phyloP scores from a whole-genome alignment of 129 eudicot species.

The Saposhnikovia divaricata region DNA sequence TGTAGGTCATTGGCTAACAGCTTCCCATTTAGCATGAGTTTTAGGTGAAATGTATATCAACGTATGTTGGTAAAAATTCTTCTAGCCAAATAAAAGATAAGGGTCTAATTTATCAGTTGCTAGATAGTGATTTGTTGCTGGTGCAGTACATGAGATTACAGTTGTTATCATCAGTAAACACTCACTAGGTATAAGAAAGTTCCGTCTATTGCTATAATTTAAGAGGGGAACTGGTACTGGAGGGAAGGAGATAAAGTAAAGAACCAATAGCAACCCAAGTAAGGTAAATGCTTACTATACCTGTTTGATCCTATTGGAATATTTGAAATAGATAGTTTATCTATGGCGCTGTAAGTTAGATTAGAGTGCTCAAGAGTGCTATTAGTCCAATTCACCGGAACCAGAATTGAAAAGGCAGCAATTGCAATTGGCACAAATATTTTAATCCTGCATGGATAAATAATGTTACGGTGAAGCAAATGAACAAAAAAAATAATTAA shows the following conservation, averaged over 20 bases:
- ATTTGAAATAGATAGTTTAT: constrained; percentile 81
- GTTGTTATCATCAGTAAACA: not conserved
- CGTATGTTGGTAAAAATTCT: not conserved
- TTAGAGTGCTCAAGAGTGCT: constrained; percentile 44
- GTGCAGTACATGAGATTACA: not conserved
- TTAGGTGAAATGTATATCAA: not conserved
- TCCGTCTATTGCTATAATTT: not conserved
- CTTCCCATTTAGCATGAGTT: not conserved
- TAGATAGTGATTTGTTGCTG: not conserved
- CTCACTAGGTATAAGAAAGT: too few relatives aligned
- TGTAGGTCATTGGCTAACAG: not conserved
- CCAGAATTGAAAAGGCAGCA: constrained; percentile 62
- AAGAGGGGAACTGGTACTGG: not conserved
- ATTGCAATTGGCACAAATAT: constrained; percentile 65
- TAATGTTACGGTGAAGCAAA: not conserved
- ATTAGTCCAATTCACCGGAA: constrained; percentile 68
- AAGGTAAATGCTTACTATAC: constrained; percentile 17
- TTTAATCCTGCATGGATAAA: constrained; percentile 46
- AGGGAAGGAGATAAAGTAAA: not conserved
- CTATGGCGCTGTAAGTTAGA: constrained; percentile 49
- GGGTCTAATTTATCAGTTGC: not conserved
- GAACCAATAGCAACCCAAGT: not conserved
- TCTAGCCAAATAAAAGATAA: not conserved
- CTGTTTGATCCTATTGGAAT: constrained; percentile 60
- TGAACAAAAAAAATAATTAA: too few relatives aligned